Percentiles rank a stretch among this genome's conserved stretches.
phyloP scores from a whole-genome alignment of 805 yeast species.

The Middelhovenomyces tepae region DNA sequence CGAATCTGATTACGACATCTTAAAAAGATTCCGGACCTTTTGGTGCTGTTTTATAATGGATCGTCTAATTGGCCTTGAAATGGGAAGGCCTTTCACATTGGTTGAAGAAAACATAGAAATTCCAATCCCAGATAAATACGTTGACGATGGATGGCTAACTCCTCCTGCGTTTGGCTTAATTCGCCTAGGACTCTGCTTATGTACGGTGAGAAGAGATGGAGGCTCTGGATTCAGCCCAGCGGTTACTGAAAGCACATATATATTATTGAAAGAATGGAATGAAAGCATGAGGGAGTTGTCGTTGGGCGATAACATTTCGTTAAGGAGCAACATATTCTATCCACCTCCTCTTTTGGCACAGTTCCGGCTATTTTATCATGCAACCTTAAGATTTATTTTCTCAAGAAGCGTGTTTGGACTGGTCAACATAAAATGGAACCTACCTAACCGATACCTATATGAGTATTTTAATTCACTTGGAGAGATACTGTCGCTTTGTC shows the following conservation, averaged over 20 bases:
- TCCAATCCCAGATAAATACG: conserved; percentile 15
- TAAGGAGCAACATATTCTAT: conserved; percentile 14
- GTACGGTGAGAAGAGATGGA: conserved; percentile 11
- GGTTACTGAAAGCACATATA: conserved; percentile 6
- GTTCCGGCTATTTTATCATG: conserved; percentile 11
- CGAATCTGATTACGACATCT: conserved; percentile 32
- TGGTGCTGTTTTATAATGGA: conserved; percentile 50
- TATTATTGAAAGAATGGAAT: conserved; percentile 15
- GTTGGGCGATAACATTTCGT: conserved; percentile 22
- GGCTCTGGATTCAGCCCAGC: conserved; percentile 12
- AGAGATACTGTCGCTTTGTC: conserved; percentile 27
- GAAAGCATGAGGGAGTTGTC: conserved; percentile 18
- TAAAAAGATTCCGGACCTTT: conserved; percentile 44
- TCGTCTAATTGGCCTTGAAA: conserved; percentile 42
- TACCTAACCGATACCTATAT: conserved; percentile 20
- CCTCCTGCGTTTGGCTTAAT: conserved; percentile 22
- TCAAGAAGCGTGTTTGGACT: conserved; percentile 10
- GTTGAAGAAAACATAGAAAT: conserved; percentile 29
- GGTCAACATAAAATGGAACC: conserved; percentile 12
- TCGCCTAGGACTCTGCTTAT: conserved; percentile 10
- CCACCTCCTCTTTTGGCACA: conserved; percentile 13
- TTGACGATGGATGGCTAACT: conserved; percentile 42
- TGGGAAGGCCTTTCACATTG: conserved; percentile 37
- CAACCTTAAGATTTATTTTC: conserved; percentile 4
- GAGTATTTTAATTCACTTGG: conserved; percentile 27